phyloP scores from a whole-genome alignment of 176 grass and related monocot species.

The Oryza nivara region DNA sequence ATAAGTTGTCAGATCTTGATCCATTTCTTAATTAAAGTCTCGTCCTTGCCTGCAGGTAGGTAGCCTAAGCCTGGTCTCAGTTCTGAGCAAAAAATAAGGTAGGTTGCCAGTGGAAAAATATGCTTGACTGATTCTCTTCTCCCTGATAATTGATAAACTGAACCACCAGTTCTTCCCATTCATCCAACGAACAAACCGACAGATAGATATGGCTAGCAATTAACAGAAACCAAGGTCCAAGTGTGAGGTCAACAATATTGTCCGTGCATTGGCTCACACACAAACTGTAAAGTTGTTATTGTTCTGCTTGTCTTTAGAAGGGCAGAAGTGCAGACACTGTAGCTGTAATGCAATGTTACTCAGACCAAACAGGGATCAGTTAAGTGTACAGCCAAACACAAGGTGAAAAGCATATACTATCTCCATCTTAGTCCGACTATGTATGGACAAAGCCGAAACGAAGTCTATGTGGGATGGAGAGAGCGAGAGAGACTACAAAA shows the following conservation, averaged over 20 bases:
- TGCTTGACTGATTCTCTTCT: conserved; percentile 21
- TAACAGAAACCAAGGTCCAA: background rate
- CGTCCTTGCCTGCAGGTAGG: conserved; percentile 13
- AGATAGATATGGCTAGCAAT: background rate
- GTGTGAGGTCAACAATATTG: conserved; percentile 29
- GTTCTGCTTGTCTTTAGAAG: background rate
- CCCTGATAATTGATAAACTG: background rate
- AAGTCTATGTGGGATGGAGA: no score
- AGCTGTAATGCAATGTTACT: background rate
- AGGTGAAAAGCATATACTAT: background rate
- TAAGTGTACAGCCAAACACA: background rate
- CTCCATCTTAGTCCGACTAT: no score
- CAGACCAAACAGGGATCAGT: background rate
- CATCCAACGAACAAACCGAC: conserved; percentile 1
- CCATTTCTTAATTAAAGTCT: conserved; percentile 30
- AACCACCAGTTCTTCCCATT: background rate
- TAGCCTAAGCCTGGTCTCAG: background rate
- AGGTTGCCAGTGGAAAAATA: background rate
- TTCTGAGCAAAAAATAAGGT: background rate
- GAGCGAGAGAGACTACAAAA: background rate
- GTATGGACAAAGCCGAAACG: no score
- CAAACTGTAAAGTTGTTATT: background rate
- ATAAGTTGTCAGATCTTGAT: conserved; percentile 24
- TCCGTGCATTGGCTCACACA: conserved; percentile 26
- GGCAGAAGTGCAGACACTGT: background rate